phyloP scores from a whole-genome alignment of 2,329 filamentous ascomycete species.

The Fusarium brachygibbosum region DNA sequence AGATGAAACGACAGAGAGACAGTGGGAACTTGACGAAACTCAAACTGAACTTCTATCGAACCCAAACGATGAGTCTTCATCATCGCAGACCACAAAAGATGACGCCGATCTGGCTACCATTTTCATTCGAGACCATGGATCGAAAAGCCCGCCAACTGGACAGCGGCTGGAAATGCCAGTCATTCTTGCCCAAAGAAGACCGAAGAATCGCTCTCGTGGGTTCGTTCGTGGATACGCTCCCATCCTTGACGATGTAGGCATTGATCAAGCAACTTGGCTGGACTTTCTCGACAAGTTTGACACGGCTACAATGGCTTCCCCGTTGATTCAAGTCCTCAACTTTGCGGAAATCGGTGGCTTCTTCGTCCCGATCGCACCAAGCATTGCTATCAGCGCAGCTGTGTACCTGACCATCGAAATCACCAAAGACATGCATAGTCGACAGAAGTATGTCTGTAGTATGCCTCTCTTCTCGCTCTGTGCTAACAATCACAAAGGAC shows the following conservation, averaged over 20 bases:
- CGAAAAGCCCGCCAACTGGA: neutral
- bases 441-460: neutral
- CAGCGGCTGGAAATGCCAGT: slow-evolving; percentile 11
- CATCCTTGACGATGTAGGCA: slow-evolving; percentile 5
- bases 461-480: accelerated
- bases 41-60: slow-evolving; percentile 10
- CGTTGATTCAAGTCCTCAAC: slow-evolving; percentile 24
- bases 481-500: neutral
- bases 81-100: neutral
- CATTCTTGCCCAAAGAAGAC: slow-evolving; percentile 19
- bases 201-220: slow-evolving; percentile 22
- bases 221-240: slow-evolving; percentile 26
- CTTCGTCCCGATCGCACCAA: slow-evolving; percentile 15
- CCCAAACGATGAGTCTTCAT: neutral
- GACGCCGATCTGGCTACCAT: slow-evolving; percentile 13
- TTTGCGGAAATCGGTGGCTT: slow-evolving; percentile 21
- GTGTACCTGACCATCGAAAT: slow-evolving; percentile 8
- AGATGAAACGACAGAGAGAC: slow-evolving; percentile 4
- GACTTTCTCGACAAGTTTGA: slow-evolving; percentile 28
- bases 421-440: slow-evolving; percentile 14
- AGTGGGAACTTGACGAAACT: slow-evolving; percentile 23
- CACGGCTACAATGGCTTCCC: slow-evolving; percentile 6
- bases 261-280: slow-evolving; percentile 16
- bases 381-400: slow-evolving; percentile 21
- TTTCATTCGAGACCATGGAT: slow-evolving; percentile 5